phyloP scores from a whole-genome alignment of 2,329 filamentous ascomycete genomes.

The Colletotrichum lindemuthianum region DNA sequence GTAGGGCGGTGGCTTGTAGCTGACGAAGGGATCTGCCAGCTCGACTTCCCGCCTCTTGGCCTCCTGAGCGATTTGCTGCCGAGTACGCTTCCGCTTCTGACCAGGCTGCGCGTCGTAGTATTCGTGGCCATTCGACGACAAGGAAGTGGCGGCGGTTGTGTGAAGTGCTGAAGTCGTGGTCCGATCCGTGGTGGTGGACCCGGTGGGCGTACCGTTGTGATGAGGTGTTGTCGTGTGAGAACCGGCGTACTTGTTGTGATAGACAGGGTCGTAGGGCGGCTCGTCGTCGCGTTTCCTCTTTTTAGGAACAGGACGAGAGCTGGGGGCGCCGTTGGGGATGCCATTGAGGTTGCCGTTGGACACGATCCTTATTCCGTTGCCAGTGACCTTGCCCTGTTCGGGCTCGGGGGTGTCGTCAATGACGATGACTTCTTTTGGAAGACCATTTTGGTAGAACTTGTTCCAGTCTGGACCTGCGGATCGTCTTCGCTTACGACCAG shows the following conservation, averaged over 20 bases:
- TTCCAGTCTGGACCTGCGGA: conserved; percentile 79
- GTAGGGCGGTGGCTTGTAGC: conserved; percentile 86
- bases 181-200: conserved; percentile 81
- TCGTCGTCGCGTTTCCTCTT: conserved; percentile 75
- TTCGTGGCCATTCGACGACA: conserved; percentile 70
- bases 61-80: conserved; percentile 84
- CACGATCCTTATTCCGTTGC: conserved; percentile 51
- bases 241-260: conserved; percentile 73
- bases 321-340: conserved; percentile 43
- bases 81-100: conserved; percentile 89
- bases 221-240: conserved; percentile 79
- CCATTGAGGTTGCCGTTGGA: conserved; percentile 47
- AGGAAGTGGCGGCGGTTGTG: conserved; percentile 89
- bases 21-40: conserved; percentile 76
- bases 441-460: conserved; percentile 83
- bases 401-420: conserved; percentile 79
- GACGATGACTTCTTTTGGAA: conserved; percentile 86
- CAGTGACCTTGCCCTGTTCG: conserved; percentile 48
- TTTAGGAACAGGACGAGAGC: conserved; percentile 69
- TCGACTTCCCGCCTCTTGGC: conserved; percentile 82
- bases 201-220: conserved; percentile 72
- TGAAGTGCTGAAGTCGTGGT: conserved; percentile 79
- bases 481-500: conserved; percentile 62
- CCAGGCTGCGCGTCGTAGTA: conserved; percentile 75
- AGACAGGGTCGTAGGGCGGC: conserved; percentile 73